Conservation (phyloP, 73 alveolate species). For the Blepharisma stoltei region DNA sequence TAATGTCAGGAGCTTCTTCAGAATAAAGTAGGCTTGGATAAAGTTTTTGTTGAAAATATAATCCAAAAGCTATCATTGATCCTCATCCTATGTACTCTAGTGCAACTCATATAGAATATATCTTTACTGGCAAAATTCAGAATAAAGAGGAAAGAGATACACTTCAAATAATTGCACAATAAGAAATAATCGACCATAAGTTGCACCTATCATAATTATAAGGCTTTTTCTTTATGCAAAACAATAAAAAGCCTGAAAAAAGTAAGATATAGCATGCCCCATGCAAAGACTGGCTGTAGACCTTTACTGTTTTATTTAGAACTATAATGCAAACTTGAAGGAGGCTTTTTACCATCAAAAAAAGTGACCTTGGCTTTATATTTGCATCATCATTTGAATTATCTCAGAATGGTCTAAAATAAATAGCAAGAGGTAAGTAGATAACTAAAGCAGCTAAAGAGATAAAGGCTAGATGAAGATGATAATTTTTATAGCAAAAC, state of each 20-base stretch:
- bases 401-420: constrained; percentile 1
- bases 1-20: no score
- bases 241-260: background rate
- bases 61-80: no score
- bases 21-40: no score
- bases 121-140: no score
- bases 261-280: background rate
- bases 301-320: background rate
- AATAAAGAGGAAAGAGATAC: no score
- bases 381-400: background rate
- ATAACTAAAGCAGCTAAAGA: background rate
- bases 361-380: background rate
- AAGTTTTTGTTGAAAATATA: no score
- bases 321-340: background rate
- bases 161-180: no score
- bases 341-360: background rate
- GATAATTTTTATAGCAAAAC: background rate
- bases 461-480: background rate
- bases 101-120: no score
- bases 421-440: background rate
- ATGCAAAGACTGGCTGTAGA: background rate
- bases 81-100: no score
- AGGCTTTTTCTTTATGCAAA: background rate
- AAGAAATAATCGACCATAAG: no score
- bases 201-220: background rate